phyloP scores from a whole-genome alignment of 2,329 filamentous ascomycete genomes.

The Ilyonectria mors-panacis region DNA sequence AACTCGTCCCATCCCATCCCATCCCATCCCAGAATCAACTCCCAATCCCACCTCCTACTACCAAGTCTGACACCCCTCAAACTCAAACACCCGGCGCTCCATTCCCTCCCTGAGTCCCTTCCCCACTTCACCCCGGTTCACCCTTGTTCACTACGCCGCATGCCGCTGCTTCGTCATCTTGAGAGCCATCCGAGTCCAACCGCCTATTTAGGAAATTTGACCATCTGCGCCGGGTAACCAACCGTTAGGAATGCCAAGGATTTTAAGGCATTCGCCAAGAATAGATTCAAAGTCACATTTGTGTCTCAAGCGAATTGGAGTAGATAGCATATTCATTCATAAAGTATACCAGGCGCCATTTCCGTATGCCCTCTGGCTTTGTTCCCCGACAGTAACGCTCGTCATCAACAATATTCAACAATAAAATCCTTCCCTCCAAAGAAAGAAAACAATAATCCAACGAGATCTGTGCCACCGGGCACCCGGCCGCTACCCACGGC shows the following conservation, averaged over 20 bases:
- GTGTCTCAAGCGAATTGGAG: slow-evolving; percentile 4
- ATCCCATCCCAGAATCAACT: not conserved
- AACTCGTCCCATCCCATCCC: not conserved
- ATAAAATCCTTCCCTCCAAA: slow-evolving; percentile 16
- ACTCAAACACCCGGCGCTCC: slow-evolving; percentile 21
- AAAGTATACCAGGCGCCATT: slow-evolving; percentile 12
- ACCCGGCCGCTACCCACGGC: not conserved
- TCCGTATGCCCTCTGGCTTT: slow-evolving; percentile 5
- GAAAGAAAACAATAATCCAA: slow-evolving; percentile 4
- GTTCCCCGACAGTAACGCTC: slow-evolving; percentile 19
- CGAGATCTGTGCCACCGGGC: slow-evolving; percentile 1
- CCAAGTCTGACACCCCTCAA: slow-evolving; percentile 13
- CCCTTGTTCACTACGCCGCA: slow-evolving; percentile 27
- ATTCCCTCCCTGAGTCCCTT: slow-evolving; percentile 18
- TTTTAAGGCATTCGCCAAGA: not conserved
- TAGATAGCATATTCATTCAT: slow-evolving; percentile 9
- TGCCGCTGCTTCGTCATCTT: slow-evolving; percentile 8
- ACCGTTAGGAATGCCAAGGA: not conserved
- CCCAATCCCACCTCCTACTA: slow-evolving; percentile 11
- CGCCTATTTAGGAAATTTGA: not conserved
- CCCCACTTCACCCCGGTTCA: slow-evolving; percentile 25
- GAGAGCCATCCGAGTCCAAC: not conserved
- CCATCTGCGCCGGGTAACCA: not conserved
- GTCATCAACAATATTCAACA: slow-evolving; percentile 26
- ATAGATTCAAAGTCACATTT: not conserved